Evolutionary conservation across 1,284 basidiomycete genomes (phyloP).

Genomic region (Cutaneotrichosporon sp.): DNA sequence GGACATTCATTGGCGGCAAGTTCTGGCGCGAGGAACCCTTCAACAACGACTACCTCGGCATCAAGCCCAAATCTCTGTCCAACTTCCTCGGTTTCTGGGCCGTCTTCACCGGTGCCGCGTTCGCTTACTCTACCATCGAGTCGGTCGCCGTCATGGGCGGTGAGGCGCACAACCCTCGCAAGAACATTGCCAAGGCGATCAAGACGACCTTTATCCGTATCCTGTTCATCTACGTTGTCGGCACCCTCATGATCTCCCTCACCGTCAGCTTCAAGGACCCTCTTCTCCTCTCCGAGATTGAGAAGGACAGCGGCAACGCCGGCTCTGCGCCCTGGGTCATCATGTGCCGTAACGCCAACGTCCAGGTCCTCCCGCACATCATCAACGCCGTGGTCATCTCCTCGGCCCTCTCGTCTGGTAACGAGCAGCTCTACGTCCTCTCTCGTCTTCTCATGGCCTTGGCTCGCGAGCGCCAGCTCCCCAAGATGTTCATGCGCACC

Average conservation of each 20-base stretch:
- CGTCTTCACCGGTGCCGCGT: slow-evolving; percentile 56
- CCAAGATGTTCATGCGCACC: slow-evolving; percentile 58
- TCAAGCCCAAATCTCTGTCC: slow-evolving; percentile 18
- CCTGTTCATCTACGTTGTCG: slow-evolving; percentile 59
- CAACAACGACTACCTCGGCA: slow-evolving; percentile 45
- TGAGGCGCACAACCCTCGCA: slow-evolving; percentile 61
- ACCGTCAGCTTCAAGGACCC: slow-evolving; percentile 53
- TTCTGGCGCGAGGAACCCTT: slow-evolving; percentile 63
- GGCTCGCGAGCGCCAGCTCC: slow-evolving; percentile 59
- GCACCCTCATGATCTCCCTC: slow-evolving; percentile 25
- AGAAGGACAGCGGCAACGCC: slow-evolving; percentile 59
- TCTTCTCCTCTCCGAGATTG: slow-evolving; percentile 56
- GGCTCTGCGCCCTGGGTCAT: slow-evolving; percentile 78
- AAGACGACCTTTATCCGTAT: slow-evolving; percentile 70
- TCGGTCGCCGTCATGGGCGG: slow-evolving; percentile 53
- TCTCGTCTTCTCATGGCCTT: slow-evolving; percentile 55
- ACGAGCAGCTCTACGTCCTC: slow-evolving; percentile 30
- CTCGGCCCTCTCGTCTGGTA: slow-evolving; percentile 51
- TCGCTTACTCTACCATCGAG: slow-evolving; percentile 46
- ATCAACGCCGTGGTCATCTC: slow-evolving; percentile 64
- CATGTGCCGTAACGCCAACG: slow-evolving; percentile 63
- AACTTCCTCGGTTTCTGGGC: slow-evolving; percentile 63
- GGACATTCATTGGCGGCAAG: slow-evolving; percentile 52
- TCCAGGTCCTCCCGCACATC: slow-evolving; percentile 67
- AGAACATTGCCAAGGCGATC: slow-evolving; percentile 70